phyloP scores from a whole-genome alignment of 257 asterid genomes.

The Nicotiana tabacum region DNA sequence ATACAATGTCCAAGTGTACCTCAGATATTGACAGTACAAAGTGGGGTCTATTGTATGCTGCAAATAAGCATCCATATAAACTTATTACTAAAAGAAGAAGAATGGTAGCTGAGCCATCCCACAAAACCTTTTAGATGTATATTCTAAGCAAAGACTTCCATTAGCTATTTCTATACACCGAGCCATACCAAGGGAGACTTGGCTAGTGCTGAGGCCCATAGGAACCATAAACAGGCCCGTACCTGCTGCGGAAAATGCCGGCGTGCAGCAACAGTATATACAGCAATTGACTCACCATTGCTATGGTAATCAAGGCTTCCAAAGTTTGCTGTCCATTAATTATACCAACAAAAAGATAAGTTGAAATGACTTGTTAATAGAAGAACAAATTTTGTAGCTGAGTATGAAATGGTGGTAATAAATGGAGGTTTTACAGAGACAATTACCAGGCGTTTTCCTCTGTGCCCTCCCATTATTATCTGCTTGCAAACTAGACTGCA shows the following conservation, averaged over 20 bases:
- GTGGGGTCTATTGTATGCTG: no score
- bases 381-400: background rate
- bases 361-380: background rate
- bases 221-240: slow-evolving; percentile 31
- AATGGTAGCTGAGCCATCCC: no score
- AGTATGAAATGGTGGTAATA: background rate
- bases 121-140: no score
- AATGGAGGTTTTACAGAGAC: background rate
- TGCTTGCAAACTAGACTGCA: slow-evolving; percentile 78
- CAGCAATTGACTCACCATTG: slow-evolving; percentile 51
- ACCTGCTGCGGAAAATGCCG: slow-evolving; percentile 38
- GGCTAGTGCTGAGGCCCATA: slow-evolving; percentile 1
- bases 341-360: background rate
- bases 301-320: slow-evolving; percentile 59
- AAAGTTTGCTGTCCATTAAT: slow-evolving; percentile 55
- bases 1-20: background rate
- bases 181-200: background rate
- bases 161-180: no score
- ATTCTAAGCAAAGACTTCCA: background rate
- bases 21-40: background rate
- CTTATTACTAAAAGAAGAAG: no score
- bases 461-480: slow-evolving; percentile 69
- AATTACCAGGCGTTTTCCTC: slow-evolving; percentile 67
- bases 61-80: no score
- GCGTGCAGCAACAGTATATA: slow-evolving; percentile 59